phyloP scores from a whole-genome alignment of 2,329 filamentous ascomycete species.

The Penicillium sp. region DNA sequence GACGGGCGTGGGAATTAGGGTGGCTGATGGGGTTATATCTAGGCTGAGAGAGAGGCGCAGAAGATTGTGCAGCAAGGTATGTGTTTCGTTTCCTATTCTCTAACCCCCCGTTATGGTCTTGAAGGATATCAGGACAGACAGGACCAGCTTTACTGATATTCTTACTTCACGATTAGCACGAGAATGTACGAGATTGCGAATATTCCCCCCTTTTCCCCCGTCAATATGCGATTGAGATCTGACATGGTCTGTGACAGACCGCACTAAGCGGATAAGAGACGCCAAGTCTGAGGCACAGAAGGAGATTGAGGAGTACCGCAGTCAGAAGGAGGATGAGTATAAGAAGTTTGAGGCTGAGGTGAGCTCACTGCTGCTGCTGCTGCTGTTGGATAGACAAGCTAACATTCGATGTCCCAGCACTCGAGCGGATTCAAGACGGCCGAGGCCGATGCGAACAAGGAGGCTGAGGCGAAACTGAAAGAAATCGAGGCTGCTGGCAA shows the following conservation, averaged over 20 bases:
- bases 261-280: constrained; percentile 96
- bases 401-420: constrained; percentile 62
- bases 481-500: constrained; percentile 81
- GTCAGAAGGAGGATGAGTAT: constrained; percentile 90
- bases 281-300: constrained; percentile 96
- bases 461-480: constrained; percentile 78
- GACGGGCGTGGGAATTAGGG: constrained; percentile 8
- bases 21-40: constrained; percentile 9
- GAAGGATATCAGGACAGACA: neutral
- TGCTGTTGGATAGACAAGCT: neutral
- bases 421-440: constrained; percentile 85
- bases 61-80: constrained; percentile 98
- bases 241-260: constrained; percentile 60
- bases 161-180: constrained; percentile 60
- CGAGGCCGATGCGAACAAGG: constrained; percentile 77
- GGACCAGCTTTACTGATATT: constrained; percentile 22
- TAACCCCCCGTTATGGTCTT: neutral
- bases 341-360: constrained; percentile 89
- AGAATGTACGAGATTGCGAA: constrained; percentile 70
- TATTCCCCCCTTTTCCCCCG: neutral
- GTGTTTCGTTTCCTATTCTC: constrained; percentile 25
- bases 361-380: constrained; percentile 21
- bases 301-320: constrained; percentile 92
- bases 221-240: neutral
- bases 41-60: constrained; percentile 98